These are phyloP conservation scores for Euphorbia corollata DNA, from an alignment of 441 rosid species.

Conservation along the genomic window DNA sequence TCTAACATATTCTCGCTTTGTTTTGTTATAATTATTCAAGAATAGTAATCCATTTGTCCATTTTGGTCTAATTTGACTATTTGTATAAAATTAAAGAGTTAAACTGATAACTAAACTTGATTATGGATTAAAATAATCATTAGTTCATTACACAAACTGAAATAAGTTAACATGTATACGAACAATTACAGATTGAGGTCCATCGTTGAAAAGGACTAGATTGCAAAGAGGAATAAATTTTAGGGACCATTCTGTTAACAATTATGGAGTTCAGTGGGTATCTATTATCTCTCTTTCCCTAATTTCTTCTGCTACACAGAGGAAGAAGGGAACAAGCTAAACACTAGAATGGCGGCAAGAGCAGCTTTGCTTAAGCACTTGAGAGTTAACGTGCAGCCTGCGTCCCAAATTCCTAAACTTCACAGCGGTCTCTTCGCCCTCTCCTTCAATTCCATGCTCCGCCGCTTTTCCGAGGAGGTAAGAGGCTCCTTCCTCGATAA, in stretches of 20 bases:
- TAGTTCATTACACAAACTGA: no score
- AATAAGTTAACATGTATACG: not conserved
- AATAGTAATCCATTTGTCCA: no score
- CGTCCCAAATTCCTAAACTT: slow-evolving; percentile 31
- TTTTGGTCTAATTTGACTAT: no score
- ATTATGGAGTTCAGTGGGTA: not conserved
- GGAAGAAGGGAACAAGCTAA: not conserved
- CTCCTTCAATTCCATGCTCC: slow-evolving; percentile 38
- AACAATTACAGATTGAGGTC: not conserved
- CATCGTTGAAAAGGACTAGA: not conserved
- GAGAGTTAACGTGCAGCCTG: slow-evolving; percentile 42
- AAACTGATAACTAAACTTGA: no score
- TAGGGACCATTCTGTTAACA: not conserved
- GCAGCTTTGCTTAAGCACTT: slow-evolving; percentile 55
- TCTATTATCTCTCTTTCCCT: not conserved
- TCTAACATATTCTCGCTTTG: no score
- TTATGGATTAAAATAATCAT: no score
- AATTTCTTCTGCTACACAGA: not conserved
- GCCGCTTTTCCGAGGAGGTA: slow-evolving; percentile 72
- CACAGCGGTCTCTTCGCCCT: slow-evolving; percentile 25
- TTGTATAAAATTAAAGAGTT: no score
- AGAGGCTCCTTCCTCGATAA: slow-evolving; percentile 89
- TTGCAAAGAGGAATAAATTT: not conserved
- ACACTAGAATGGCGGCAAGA: slow-evolving; percentile 58
- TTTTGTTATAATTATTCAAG: no score